A percentile compares a stretch with the other conserved stretches of the same genome.
These are phyloP conservation scores for Colletotrichum tofieldiae DNA, from an alignment of 2,329 filamentous ascomycete species.

Conservation along the genomic window DNA sequence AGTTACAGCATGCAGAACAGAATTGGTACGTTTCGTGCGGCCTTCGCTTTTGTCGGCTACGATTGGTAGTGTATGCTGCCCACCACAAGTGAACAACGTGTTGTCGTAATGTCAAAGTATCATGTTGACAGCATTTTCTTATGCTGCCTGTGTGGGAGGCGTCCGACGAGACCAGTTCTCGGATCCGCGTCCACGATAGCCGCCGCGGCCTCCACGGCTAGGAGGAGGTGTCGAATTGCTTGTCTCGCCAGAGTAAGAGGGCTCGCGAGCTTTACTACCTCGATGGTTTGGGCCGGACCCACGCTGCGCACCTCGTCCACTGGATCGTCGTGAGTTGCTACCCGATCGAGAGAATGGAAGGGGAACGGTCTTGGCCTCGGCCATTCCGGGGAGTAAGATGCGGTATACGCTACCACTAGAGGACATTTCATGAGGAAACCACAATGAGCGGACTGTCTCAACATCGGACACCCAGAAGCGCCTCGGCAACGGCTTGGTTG, in stretches of 20 bases:
- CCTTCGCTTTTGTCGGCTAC: constrained; percentile 24
- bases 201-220: constrained; percentile 56
- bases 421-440: constrained; percentile 47
- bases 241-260: constrained; percentile 39
- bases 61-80: constrained; percentile 19
- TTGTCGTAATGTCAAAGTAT: constrained; percentile 1
- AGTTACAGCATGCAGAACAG: constrained; percentile 10
- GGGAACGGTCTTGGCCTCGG: constrained; percentile 55
- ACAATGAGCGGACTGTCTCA: constrained; percentile 50
- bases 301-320: constrained; percentile 44
- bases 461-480: constrained; percentile 64
- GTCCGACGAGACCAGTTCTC: constrained; percentile 59
- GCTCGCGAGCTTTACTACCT: constrained; percentile 43
- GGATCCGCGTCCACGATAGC: constrained; percentile 57
- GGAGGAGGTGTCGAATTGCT: constrained; percentile 45
- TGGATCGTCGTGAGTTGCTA: constrained; percentile 52
- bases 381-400: constrained; percentile 61
- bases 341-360: constrained; percentile 53
- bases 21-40: constrained; percentile 15
- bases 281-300: constrained; percentile 43
- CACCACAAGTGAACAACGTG: not conserved
- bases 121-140: not conserved
- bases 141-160: constrained; percentile 39
- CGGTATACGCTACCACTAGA: constrained; percentile 45
- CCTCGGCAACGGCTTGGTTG: constrained; percentile 69